A percentile compares a stretch with the other conserved stretches of the same genome.
Conservation (phyloP, 768 basidiomycete species). For the Lanmaoa pseudosensibilis region DNA sequence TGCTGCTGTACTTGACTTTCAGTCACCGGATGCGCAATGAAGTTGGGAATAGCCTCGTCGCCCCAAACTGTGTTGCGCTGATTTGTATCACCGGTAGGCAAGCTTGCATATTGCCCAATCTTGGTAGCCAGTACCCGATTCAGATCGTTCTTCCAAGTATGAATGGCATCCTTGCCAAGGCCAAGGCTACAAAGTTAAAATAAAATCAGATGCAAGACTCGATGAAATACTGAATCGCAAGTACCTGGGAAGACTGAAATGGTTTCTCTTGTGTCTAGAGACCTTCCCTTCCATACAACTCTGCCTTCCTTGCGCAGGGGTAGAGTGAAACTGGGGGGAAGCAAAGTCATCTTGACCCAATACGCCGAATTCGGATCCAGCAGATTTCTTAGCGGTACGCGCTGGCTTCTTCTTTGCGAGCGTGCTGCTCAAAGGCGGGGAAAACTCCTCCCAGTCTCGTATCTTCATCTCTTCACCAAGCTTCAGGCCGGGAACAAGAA, state of each 20-base stretch:
- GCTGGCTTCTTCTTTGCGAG: constrained; percentile 40
- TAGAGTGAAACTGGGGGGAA: constrained; percentile 59
- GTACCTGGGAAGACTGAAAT: constrained; percentile 66
- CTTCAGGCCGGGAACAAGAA: constrained; percentile 65
- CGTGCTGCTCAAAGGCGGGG: constrained; percentile 36
- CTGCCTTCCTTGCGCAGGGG: constrained; percentile 46
- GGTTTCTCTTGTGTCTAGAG: constrained; percentile 58
- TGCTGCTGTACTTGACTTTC: constrained; percentile 38
- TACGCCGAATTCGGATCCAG: constrained; percentile 30
- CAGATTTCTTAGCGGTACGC: constrained; percentile 6
- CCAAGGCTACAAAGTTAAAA: constrained; percentile 45
- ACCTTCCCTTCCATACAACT: constrained; percentile 40
- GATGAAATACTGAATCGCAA: background rate
- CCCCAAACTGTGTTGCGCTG: constrained; percentile 51
- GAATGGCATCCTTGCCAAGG: constrained; percentile 58
- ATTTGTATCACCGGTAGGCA: constrained; percentile 42
- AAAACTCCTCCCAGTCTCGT: constrained; percentile 43
- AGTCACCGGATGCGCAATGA: constrained; percentile 31
- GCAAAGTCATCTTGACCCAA: constrained; percentile 44
- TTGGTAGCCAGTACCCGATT: constrained; percentile 48
- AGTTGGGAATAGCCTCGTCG: constrained; percentile 40
- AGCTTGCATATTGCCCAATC: constrained; percentile 39
- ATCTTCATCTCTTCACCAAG: constrained; percentile 58
- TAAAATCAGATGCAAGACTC: background rate
- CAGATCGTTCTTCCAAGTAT: constrained; percentile 59